These are phyloP conservation scores for Reutealis trisperma DNA, from an alignment of 345 rosid genomes.

Conservation along the genomic window DNA sequence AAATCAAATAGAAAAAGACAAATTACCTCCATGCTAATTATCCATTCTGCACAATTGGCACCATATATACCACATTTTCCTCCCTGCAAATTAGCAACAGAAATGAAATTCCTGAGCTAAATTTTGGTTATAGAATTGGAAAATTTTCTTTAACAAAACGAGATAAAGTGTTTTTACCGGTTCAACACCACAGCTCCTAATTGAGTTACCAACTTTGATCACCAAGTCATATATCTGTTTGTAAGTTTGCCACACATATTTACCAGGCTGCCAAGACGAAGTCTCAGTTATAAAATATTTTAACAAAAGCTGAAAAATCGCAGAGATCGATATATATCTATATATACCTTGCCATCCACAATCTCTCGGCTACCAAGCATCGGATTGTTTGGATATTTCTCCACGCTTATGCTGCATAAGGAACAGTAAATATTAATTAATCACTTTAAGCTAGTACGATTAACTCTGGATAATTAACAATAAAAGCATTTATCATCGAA, in stretches of 20 bases:
- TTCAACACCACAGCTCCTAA: slow-evolving; percentile 73
- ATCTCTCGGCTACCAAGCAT: slow-evolving; percentile 94
- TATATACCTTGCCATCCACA: slow-evolving; percentile 67
- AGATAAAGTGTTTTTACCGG: slow-evolving; percentile 46
- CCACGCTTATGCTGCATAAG: slow-evolving; percentile 62
- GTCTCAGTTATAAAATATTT: not conserved
- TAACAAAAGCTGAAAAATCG: too few relatives aligned
- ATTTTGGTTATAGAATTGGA: not conserved
- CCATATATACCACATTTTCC: slow-evolving; percentile 94
- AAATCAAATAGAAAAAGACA: not conserved
- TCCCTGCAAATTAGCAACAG: slow-evolving; percentile 45
- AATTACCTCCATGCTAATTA: slow-evolving; percentile 95
- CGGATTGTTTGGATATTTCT: slow-evolving; percentile 65
- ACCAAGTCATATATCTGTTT: slow-evolving; percentile 76
- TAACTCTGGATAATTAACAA: not conserved
- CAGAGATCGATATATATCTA: not conserved
- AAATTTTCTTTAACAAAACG: not conserved
- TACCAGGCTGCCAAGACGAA: slow-evolving; percentile 60
- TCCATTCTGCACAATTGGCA: slow-evolving; percentile 86
- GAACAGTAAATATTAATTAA: not conserved
- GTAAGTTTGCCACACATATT: slow-evolving; percentile 88
- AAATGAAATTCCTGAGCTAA: not conserved
- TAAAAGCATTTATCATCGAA: too few relatives aligned
- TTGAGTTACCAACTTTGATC: slow-evolving; percentile 77
- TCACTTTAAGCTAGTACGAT: not conserved